A percentile compares a stretch with the other conserved stretches of the same genome.
Evolutionary conservation across 345 rosid species (phyloP).

Genomic region (Linum usitatissimum): DNA sequence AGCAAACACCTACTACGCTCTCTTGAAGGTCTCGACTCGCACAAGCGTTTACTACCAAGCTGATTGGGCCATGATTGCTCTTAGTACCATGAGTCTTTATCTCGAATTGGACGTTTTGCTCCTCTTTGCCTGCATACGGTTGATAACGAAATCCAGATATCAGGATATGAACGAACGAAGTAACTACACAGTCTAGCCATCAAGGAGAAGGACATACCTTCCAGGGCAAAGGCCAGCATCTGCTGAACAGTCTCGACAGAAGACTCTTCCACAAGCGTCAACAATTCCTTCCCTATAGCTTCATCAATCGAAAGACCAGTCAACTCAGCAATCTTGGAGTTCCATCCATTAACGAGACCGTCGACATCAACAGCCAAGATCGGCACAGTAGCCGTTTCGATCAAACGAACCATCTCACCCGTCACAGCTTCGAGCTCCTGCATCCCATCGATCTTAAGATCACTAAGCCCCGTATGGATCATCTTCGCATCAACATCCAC

Average conservation of each 20-base stretch:
- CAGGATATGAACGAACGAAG: no score
- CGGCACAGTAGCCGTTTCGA: conserved; percentile 89
- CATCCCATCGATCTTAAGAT: conserved; percentile 69
- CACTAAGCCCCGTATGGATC: conserved; percentile 55
- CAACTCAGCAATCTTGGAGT: conserved; percentile 75
- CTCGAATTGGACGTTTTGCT: conserved; percentile 71
- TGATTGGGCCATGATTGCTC: conserved; percentile 55
- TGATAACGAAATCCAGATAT: background rate
- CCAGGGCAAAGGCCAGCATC: conserved; percentile 65
- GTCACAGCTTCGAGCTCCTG: conserved; percentile 94
- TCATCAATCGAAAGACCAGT: conserved; percentile 72
- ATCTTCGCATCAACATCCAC: conserved; percentile 32
- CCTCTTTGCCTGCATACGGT: conserved; percentile 67
- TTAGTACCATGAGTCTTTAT: conserved; percentile 65
- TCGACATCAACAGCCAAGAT: conserved; percentile 82
- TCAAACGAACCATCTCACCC: conserved; percentile 85
- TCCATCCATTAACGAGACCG: conserved; percentile 91
- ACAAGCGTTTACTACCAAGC: conserved; percentile 84
- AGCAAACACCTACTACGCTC: conserved; percentile 81
- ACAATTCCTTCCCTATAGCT: conserved; percentile 79
- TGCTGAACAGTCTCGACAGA: conserved; percentile 46
- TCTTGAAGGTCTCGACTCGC: conserved; percentile 78
- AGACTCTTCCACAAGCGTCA: conserved; percentile 77
- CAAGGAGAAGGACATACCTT: conserved; percentile 40
- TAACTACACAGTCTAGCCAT: background rate